phyloP scores from a whole-genome alignment of 352 stramenopile genomes.

The Phytophthora niederhauseri region DNA sequence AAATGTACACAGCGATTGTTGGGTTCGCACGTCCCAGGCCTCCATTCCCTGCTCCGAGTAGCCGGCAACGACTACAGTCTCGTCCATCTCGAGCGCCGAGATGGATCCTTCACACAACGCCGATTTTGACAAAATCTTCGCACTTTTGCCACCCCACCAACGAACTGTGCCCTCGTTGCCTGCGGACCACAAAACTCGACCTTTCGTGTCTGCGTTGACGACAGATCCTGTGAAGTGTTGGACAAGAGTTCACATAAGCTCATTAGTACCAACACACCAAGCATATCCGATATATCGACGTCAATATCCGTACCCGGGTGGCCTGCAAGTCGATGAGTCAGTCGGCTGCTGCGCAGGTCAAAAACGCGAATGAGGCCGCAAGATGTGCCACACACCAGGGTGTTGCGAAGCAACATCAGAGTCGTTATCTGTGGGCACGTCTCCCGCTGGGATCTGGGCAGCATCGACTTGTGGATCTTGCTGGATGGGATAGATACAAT shows the following conservation, averaged over 20 bases:
- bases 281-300: neutral
- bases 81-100: slow-evolving; percentile 88
- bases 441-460: slow-evolving; percentile 71
- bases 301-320: slow-evolving; percentile 69
- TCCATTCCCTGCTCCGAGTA: slow-evolving; percentile 88
- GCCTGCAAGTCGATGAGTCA: slow-evolving; percentile 83
- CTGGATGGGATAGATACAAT: slow-evolving; percentile 76
- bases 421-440: slow-evolving; percentile 82
- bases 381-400: slow-evolving; percentile 86
- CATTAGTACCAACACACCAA: neutral
- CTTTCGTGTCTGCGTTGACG: slow-evolving; percentile 85
- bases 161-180: slow-evolving; percentile 82
- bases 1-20: slow-evolving; percentile 88
- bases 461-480: slow-evolving; percentile 86
- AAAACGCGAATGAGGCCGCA: slow-evolving; percentile 89
- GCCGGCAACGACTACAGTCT: slow-evolving; percentile 86
- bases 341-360: slow-evolving; percentile 75
- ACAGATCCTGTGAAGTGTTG: slow-evolving; percentile 60
- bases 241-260: neutral
- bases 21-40: slow-evolving; percentile 88
- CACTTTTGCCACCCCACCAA: slow-evolving; percentile 90
- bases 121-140: slow-evolving; percentile 88
- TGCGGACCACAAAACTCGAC: slow-evolving; percentile 85
- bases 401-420: slow-evolving; percentile 89
- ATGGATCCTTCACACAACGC: slow-evolving; percentile 77